phyloP scores from a whole-genome alignment of 768 basidiomycete species.

The Psilocybe azurescens region DNA sequence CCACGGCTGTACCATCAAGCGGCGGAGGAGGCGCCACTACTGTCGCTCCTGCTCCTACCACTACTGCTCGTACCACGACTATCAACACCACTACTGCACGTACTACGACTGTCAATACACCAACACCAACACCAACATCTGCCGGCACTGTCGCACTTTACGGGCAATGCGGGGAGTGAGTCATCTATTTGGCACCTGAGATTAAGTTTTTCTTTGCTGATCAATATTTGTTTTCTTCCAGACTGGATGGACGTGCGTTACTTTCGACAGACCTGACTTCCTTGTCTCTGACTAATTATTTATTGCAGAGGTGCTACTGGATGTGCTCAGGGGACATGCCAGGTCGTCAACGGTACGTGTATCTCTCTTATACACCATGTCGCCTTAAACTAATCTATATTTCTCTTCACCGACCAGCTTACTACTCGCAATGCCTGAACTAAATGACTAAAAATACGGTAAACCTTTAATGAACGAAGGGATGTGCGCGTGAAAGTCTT shows the following conservation, averaged over 20 bases:
- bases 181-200: neutral
- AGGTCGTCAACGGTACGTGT: slow-evolving; percentile 19
- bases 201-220: neutral
- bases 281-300: neutral
- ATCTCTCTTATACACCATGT: neutral
- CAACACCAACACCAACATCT: slow-evolving; percentile 8
- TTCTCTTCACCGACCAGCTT: slow-evolving; percentile 12
- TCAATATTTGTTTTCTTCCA: slow-evolving; percentile 2
- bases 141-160: slow-evolving; percentile 22
- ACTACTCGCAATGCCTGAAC: slow-evolving; percentile 27
- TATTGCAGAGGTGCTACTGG: slow-evolving; percentile 20
- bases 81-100: slow-evolving; percentile 9
- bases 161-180: slow-evolving; percentile 27
- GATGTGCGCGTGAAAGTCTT: no score
- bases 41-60: neutral
- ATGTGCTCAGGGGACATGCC: slow-evolving; percentile 25
- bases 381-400: neutral
- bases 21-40: neutral
- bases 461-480: no score
- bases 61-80: slow-evolving; percentile 6
- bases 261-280: neutral
- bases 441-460: neutral
- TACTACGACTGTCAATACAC: neutral
- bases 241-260: slow-evolving; percentile 23
- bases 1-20: neutral